Evolutionary conservation across 2,329 filamentous ascomycete genomes (phyloP), one percentile per base, ranked within the genome.

Genomic region (Venturia nashicola): DNA sequence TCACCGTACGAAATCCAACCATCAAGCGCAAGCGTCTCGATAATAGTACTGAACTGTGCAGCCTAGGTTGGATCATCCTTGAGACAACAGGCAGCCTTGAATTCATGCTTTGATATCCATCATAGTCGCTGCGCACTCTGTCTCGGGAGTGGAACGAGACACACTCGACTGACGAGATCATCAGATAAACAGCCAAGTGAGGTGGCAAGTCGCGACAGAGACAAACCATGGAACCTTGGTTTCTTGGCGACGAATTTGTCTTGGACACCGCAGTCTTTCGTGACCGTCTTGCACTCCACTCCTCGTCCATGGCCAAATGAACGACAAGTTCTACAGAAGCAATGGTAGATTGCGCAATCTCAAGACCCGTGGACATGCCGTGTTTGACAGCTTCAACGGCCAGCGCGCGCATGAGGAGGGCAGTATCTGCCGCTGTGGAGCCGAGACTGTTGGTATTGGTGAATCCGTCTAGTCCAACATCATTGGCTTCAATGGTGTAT

Each of bases 141-240:
- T 46, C 18, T 46, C 43, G 11, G 14, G 43, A 46, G 43, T 46
- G 43, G 43, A 16, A 46, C 43, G 43, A 46, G 43, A 46, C 43
- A 7, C 12, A 27, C 11, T 51, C 46, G 14, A 51, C 20, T 51
- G 23, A 11, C 18, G 11, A 32, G 8, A 27, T 51, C 42, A 27
- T 51, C 27, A 51, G 46, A 14, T 12, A 2, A 14, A 32, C 5
- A 20, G 2, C 8, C 9, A 32, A 8, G n/a, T 8, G 46, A 51
- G 46, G 18, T 27, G 46, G 46, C 8, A 32, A 51, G 46, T 8
- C 1, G 9, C 8, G 20, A 27, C 9, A 12, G 14, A 9, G 20
- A 90, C 75, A 89, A 86, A 67, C 89, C 87, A 70, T 89, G 83
- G 71, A 89, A 89, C 36, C 90, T 86, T 1, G 87, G 86, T 72